Conservation (phyloP, 352 stramenopile species). For the Phytophthora pseudosyringae region DNA sequence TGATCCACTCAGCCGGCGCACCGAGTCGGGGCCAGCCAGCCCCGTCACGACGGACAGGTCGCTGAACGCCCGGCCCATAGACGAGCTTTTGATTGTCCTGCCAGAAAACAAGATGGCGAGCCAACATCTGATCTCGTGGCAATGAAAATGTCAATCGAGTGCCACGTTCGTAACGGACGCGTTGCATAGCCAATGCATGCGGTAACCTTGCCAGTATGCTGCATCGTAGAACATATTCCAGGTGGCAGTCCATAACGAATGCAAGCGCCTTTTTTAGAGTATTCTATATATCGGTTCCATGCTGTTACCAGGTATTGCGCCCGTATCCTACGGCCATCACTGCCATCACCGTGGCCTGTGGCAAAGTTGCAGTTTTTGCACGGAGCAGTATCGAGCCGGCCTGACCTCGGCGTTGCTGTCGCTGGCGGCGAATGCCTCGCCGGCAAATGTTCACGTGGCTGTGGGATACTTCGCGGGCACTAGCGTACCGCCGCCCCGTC, state of each 20-base stretch:
- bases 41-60: conserved; percentile 25
- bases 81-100: conserved; percentile 17
- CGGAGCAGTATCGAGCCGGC: conserved; percentile 21
- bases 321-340: conserved; percentile 37
- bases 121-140: conserved; percentile 30
- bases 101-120: conserved; percentile 31
- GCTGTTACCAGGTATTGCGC: conserved; percentile 6
- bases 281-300: conserved; percentile 1
- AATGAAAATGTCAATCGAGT: conserved; percentile 33
- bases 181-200: conserved; percentile 13
- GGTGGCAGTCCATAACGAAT: not conserved
- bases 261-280: too few species aligned
- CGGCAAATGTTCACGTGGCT: conserved; percentile 5
- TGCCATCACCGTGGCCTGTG: conserved; percentile 16
- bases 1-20: conserved; percentile 18
- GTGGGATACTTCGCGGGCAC: conserved; percentile 15
- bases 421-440: conserved; percentile 1
- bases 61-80: conserved; percentile 25
- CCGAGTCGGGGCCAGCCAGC: not conserved
- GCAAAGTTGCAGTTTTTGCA: conserved; percentile 26
- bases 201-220: conserved; percentile 18
- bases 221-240: conserved; percentile 9
- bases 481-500: not conserved
- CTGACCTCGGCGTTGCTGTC: conserved; percentile 17
- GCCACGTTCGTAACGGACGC: conserved; percentile 23